Evolutionary conservation across 2,329 filamentous ascomycete species (phyloP).

Genomic region (Phaeosphaeria sp.): DNA sequence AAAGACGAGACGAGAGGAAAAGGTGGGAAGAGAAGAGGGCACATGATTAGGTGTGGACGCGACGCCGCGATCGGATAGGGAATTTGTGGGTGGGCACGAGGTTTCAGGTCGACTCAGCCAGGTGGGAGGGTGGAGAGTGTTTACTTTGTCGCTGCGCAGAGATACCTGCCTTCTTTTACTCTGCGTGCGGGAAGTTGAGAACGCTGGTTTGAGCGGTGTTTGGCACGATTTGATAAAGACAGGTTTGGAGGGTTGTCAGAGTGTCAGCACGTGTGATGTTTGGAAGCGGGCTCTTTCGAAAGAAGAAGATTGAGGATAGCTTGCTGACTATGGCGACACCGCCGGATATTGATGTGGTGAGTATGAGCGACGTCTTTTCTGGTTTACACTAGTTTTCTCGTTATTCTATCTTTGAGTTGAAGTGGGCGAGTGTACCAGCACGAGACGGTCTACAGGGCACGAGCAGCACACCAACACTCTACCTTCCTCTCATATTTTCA

Average conservation of each 20-base stretch:
- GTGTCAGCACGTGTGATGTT: neutral
- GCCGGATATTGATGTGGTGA: constrained; percentile 21
- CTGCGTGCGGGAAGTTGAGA: no score
- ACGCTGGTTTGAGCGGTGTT: neutral
- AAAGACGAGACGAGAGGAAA: no score
- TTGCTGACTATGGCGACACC: neutral
- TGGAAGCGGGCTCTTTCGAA: constrained; percentile 2
- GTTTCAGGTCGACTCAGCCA: neutral
- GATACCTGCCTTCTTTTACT: no score
- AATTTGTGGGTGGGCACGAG: neutral
- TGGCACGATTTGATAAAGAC: no score
- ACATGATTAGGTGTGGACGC: neutral
- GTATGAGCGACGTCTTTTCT: constrained; percentile 1
- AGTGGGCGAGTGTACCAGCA: neutral
- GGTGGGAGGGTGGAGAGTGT: neutral
- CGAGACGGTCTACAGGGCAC: neutral
- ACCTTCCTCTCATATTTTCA: neutral
- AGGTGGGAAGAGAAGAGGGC: neutral
- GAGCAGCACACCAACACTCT: neutral
- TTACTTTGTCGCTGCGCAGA: neutral
- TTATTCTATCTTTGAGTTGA: neutral
- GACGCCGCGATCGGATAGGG: neutral
- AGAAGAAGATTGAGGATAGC: constrained; percentile 5
- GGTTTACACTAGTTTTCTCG: neutral
- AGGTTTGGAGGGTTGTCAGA: neutral